Evolutionary conservation across 2,329 filamentous ascomycete genomes (phyloP).

Genomic region (Phyllosticta citriasiana): DNA sequence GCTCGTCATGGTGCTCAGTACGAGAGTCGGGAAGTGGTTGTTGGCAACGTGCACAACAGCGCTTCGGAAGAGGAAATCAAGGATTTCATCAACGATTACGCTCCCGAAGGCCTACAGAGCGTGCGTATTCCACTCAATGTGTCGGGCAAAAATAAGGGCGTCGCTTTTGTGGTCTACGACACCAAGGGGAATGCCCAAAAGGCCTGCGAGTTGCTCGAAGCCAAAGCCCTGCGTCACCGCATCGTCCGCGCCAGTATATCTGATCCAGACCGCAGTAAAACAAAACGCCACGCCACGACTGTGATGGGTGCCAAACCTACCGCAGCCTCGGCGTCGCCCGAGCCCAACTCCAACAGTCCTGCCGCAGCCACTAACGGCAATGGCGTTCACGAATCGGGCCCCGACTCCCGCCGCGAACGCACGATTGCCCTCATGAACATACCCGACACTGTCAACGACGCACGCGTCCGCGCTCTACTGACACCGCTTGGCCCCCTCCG

Average conservation of each 20-base stretch:
- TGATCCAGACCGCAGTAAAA: slow-evolving; percentile 58
- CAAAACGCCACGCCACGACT: slow-evolving; percentile 56
- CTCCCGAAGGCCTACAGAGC: slow-evolving; percentile 55
- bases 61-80: slow-evolving; percentile 63
- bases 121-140: slow-evolving; percentile 61
- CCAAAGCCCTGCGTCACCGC: slow-evolving; percentile 24
- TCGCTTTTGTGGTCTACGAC: slow-evolving; percentile 69
- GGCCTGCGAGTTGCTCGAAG: slow-evolving; percentile 22
- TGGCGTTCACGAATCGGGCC: slow-evolving; percentile 23
- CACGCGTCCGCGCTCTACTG: slow-evolving; percentile 63
- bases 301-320: slow-evolving; percentile 47
- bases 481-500: slow-evolving; percentile 61
- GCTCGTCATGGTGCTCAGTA: slow-evolving; percentile 66
- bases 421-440: slow-evolving; percentile 77
- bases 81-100: slow-evolving; percentile 60
- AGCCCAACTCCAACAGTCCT: slow-evolving; percentile 15
- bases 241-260: slow-evolving; percentile 26
- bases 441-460: slow-evolving; percentile 86
- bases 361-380: background rate
- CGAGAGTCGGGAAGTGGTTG: slow-evolving; percentile 80
- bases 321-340: slow-evolving; percentile 16
- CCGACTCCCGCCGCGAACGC: slow-evolving; percentile 38
- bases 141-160: slow-evolving; percentile 62
- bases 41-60: slow-evolving; percentile 78
- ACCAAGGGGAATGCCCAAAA: slow-evolving; percentile 35